A percentile compares a stretch with the other conserved stretches of the same genome.
Conservation (phyloP, 2,329 filamentous ascomycete species). For the Pseudocercospora crystallina region DNA sequence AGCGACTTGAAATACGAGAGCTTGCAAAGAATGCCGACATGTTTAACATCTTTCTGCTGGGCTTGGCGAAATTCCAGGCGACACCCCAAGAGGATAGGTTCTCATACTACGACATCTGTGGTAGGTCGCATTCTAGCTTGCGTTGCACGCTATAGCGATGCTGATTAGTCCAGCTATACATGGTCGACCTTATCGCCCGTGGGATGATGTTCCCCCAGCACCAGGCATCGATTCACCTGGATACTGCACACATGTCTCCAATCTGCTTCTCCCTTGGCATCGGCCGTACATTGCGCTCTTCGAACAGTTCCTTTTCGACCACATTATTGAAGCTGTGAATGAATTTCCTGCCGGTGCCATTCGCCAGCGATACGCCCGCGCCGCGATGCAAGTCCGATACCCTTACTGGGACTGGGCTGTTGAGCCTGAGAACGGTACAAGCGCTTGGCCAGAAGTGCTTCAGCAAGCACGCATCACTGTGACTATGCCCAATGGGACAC, state of each 20-base stretch:
- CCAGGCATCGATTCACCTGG: constrained; percentile 59
- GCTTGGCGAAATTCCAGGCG: constrained; percentile 69
- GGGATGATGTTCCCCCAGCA: constrained; percentile 53
- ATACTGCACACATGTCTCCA: constrained; percentile 75
- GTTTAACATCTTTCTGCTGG: constrained; percentile 76
- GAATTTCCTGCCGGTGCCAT: constrained; percentile 40
- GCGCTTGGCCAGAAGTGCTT: constrained; percentile 41
- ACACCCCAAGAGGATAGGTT: constrained; percentile 62
- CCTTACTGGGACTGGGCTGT: constrained; percentile 53
- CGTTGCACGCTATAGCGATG: background rate
- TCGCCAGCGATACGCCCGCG: constrained; percentile 41
- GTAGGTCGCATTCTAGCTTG: constrained; percentile 45
- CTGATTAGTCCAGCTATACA: constrained; percentile 64
- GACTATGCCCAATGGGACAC: constrained; percentile 34
- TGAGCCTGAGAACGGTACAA: constrained; percentile 33
- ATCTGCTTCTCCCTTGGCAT: constrained; percentile 80
- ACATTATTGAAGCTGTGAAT: constrained; percentile 43
- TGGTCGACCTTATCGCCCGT: constrained; percentile 65
- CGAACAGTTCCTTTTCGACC: constrained; percentile 45
- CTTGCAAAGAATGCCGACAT: constrained; percentile 63
- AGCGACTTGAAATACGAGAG: constrained; percentile 66
- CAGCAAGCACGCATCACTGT: constrained; percentile 40
- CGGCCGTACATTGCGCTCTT: constrained; percentile 68
- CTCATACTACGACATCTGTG: constrained; percentile 77
- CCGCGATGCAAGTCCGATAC: constrained; percentile 43